These are phyloP conservation scores for Aspergillus fijiensis DNA, from an alignment of 2,329 filamentous ascomycete species.

Conservation along the genomic window DNA sequence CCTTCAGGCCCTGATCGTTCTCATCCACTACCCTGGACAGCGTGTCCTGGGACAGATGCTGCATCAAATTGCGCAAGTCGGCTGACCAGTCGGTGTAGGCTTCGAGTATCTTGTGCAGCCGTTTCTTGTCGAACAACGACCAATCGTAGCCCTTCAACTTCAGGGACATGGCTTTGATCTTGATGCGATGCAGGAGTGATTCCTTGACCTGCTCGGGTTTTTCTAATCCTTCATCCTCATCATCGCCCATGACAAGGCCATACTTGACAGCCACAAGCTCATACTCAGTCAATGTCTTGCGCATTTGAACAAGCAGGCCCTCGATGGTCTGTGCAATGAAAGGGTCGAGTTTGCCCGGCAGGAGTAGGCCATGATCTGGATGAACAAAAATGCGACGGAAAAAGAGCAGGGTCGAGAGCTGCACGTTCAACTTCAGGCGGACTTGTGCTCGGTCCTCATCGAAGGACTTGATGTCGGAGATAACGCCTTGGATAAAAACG, in stretches of 20 bases:
- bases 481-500: constrained; percentile 32
- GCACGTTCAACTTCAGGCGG: constrained; percentile 25
- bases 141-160: constrained; percentile 32
- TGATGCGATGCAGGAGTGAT: constrained; percentile 24
- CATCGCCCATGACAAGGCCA: not conserved
- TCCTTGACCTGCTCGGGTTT: constrained; percentile 20
- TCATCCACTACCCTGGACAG: constrained; percentile 16
- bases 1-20: constrained; percentile 17
- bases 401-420: constrained; percentile 26
- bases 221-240: not conserved
- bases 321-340: constrained; percentile 1
- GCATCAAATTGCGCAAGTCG: constrained; percentile 29
- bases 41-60: constrained; percentile 28
- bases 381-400: constrained; percentile 27
- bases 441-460: constrained; percentile 28
- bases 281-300: not conserved
- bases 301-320: constrained; percentile 1
- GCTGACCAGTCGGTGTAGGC: constrained; percentile 29
- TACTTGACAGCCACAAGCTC: not conserved
- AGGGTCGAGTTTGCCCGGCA: constrained; percentile 19
- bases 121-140: constrained; percentile 34
- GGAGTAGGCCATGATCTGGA: constrained; percentile 25
- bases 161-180: constrained; percentile 22
- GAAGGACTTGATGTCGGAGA: constrained; percentile 28
- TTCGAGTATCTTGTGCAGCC: constrained; percentile 24